phyloP scores from a whole-genome alignment of 768 basidiomycete genomes.

The Botryobasidium botryosum region DNA sequence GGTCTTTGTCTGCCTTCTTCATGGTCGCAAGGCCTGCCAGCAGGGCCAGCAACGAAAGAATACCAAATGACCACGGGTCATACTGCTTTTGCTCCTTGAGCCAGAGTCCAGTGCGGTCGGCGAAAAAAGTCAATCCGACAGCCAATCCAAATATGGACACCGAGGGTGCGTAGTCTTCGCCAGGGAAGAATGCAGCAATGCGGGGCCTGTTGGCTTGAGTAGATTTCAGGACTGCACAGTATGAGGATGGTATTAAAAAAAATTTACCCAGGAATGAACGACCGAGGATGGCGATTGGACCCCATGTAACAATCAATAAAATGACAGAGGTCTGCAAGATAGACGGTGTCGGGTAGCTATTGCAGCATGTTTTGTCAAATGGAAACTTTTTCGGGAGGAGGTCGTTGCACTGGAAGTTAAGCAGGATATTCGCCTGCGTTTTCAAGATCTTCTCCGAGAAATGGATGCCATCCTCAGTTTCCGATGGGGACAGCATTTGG shows the following conservation, averaged over 20 bases:
- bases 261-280: conserved; percentile 16
- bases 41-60: conserved; percentile 38
- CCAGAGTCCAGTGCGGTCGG: conserved; percentile 79
- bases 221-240: background rate
- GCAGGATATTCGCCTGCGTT: conserved; percentile 57
- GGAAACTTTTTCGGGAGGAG: conserved; percentile 42
- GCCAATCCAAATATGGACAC: conserved; percentile 47
- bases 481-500: conserved; percentile 47
- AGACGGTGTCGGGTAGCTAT: conserved; percentile 51
- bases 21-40: conserved; percentile 44
- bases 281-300: conserved; percentile 31
- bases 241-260: too few species aligned
- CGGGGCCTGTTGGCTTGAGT: background rate
- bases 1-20: conserved; percentile 58
- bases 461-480: conserved; percentile 77
- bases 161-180: conserved; percentile 27
- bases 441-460: conserved; percentile 45
- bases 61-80: conserved; percentile 45
- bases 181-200: conserved; percentile 14
- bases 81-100: conserved; percentile 81
- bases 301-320: conserved; percentile 29
- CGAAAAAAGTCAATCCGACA: conserved; percentile 50
- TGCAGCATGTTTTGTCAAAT: conserved; percentile 66
- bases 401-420: conserved; percentile 72
- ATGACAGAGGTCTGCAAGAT: conserved; percentile 39